phyloP scores from a whole-genome alignment of 2,329 filamentous ascomycete species.

The Stagonosporopsis tanaceti region DNA sequence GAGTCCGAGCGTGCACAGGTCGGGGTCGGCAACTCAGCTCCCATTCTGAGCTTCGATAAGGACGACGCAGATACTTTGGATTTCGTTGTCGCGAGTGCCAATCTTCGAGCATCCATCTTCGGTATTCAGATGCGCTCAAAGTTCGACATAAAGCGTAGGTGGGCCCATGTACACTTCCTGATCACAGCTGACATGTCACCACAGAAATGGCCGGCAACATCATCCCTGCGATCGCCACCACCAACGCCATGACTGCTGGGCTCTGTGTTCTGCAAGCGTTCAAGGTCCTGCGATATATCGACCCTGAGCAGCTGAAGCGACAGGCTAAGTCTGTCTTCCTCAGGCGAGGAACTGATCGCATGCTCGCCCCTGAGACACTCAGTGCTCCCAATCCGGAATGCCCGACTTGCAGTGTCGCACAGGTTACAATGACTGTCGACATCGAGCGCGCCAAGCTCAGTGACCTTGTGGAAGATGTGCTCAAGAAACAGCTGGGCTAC shows the following conservation, averaged over 20 bases:
- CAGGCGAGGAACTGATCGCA: constrained; percentile 68
- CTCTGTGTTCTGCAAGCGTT: constrained; percentile 92
- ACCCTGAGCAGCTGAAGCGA: constrained; percentile 61
- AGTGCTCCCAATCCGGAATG: constrained; percentile 79
- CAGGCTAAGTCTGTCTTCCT: constrained; percentile 87
- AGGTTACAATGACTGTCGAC: constrained; percentile 73
- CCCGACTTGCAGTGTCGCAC: constrained; percentile 79
- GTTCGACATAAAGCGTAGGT: constrained; percentile 85
- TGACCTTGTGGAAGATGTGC: constrained; percentile 78
- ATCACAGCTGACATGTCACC: constrained; percentile 7
- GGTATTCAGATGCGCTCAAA: constrained; percentile 87
- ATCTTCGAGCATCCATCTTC: constrained; percentile 88
- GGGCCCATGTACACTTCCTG: neutral
- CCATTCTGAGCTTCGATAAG: constrained; percentile 90
- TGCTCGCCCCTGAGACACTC: constrained; percentile 64
- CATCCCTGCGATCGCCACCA: constrained; percentile 97
- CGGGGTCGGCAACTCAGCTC: constrained; percentile 57
- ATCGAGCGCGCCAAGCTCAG: constrained; percentile 75
- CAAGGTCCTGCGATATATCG: constrained; percentile 73
- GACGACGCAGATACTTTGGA: constrained; percentile 95
- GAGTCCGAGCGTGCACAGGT: constrained; percentile 67
- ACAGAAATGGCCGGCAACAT: constrained; percentile 98
- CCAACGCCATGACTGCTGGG: constrained; percentile 93
- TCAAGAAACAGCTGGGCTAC: constrained; percentile 76
- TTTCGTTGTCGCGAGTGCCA: constrained; percentile 90